A percentile compares a stretch with the other conserved stretches of the same genome.
phyloP scores from a whole-genome alignment of 2,329 filamentous ascomycete species.

The Stylonectria norvegica region DNA sequence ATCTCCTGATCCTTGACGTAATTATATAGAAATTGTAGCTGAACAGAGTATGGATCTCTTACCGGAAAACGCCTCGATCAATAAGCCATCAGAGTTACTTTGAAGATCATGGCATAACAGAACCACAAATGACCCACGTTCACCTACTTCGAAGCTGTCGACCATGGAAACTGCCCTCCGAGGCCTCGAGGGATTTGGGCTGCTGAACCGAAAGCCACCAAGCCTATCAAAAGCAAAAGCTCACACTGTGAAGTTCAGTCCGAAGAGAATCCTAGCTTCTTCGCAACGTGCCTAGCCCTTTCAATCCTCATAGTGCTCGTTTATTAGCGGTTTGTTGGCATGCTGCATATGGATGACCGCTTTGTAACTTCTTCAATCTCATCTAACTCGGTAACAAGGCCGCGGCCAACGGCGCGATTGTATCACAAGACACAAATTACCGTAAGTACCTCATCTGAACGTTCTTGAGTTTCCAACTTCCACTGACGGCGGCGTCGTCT shows the following conservation, averaged over 20 bases:
- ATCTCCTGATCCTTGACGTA: too few relatives aligned
- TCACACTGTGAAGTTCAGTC: conserved; percentile 51
- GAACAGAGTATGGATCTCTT: too few relatives aligned
- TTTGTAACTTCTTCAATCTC: conserved; percentile 51
- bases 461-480: conserved; percentile 21
- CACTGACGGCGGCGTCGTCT: conserved; percentile 16
- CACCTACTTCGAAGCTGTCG: conserved; percentile 18
- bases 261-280: conserved; percentile 53
- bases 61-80: conserved; percentile 34
- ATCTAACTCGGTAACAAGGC: conserved; percentile 28
- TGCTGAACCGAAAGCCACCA: not conserved
- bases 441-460: conserved; percentile 23
- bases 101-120: conserved; percentile 35
- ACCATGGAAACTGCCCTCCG: not conserved
- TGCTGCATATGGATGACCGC: conserved; percentile 52
- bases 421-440: conserved; percentile 5
- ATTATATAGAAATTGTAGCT: too few relatives aligned
- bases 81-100: conserved; percentile 41
- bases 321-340: conserved; percentile 57
- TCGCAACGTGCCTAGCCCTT: conserved; percentile 48
- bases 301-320: conserved; percentile 52
- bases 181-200: not conserved
- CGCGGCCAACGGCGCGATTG: conserved; percentile 6
- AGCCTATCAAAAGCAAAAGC: conserved; percentile 10
- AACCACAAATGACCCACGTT: conserved; percentile 25